Evolutionary conservation across 768 basidiomycete genomes (phyloP), one percentile per base, ranked within the genome.

Genomic region (Termitomyces sp.): DNA sequence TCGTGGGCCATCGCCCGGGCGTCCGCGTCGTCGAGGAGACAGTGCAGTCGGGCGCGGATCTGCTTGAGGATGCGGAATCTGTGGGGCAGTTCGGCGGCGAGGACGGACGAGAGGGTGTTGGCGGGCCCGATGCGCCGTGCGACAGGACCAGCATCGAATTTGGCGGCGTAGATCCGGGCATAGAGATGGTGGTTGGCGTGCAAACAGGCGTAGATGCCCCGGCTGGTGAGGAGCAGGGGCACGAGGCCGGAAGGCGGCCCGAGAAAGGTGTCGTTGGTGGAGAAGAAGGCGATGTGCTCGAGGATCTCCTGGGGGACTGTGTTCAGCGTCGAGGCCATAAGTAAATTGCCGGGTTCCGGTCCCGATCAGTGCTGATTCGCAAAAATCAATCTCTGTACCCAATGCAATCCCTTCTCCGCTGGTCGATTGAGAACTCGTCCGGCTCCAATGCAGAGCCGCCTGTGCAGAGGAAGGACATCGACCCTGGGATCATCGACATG

Each of bases 401-500:
- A 36, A 90, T 92, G 86, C 82, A 93, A 63, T 85, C 83, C 18
- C 81, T 94, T 34, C 76, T 94, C 13, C 86, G 88, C 65, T 94
- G 92, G 92, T 76, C 86, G 16, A 84, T 94, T 54, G 84, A 91
- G 69, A 81, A 94, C 65, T 87, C 88, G 5, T 64, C 73, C 46
- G 64, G 69, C 29, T 62, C 72, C 10, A 56, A 70, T 33, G 62
- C 72, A 42, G 65, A 58, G 37, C 70, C 77, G 6, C 76, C 74
- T 24, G 64, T 60, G 16, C 70, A 70, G 10, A 70, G 73, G 20
- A 75, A 79, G 55, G 77, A 87, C 53, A 72, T 96, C 20, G 88
- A 94, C 73, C 87, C 94, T 1, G 90, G 72, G n/a, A 77, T 95
- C 61, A 88, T 95, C 61, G 91, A 94, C 64, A 70, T 82, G 70